phyloP scores from a whole-genome alignment of 2,329 filamentous ascomycete genomes.

The Rasamsonia emersonii region DNA sequence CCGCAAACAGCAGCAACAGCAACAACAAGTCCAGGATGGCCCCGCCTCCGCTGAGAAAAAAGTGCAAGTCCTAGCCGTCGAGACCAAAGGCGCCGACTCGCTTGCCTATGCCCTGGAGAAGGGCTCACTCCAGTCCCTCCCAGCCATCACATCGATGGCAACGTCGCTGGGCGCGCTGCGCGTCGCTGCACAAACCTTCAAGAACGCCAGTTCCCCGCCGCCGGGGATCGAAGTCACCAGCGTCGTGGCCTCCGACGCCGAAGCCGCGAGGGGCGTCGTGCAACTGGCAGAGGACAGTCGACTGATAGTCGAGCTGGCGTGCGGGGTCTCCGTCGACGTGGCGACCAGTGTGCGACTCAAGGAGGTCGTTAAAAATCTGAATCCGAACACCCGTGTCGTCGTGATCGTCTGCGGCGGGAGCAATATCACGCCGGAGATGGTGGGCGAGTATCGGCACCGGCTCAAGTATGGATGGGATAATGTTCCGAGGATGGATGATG shows the following conservation, averaged over 20 bases:
- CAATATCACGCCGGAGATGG: constrained; percentile 43
- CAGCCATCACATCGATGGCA: constrained; percentile 63
- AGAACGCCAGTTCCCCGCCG: constrained; percentile 44
- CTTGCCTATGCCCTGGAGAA: constrained; percentile 53
- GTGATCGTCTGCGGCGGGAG: constrained; percentile 37
- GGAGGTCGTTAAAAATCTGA: constrained; percentile 18
- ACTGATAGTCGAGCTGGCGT: constrained; percentile 70
- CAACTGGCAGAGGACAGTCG: constrained; percentile 69
- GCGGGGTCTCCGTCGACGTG: constrained; percentile 62
- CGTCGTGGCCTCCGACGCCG: constrained; percentile 59
- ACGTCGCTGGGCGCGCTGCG: constrained; percentile 59
- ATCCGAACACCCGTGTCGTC: constrained; percentile 24
- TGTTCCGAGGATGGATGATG: no score
- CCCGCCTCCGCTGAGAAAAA: constrained; percentile 9
- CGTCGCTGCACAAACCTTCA: constrained; percentile 57
- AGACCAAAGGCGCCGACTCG: constrained; percentile 64
- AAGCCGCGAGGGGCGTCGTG: constrained; percentile 67
- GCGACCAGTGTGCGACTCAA: constrained; percentile 16
- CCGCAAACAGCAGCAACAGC: neutral
- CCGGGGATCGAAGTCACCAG: constrained; percentile 41
- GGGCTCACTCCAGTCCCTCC: constrained; percentile 48
- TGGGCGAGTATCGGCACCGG: constrained; percentile 40
- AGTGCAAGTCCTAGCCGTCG: constrained; percentile 54
- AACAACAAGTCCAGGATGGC: constrained; percentile 10
- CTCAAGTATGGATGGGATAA: constrained; percentile 26